These are phyloP conservation scores for Colletotrichum karsti DNA, from an alignment of 2,329 filamentous ascomycete species.

Conservation along the genomic window DNA sequence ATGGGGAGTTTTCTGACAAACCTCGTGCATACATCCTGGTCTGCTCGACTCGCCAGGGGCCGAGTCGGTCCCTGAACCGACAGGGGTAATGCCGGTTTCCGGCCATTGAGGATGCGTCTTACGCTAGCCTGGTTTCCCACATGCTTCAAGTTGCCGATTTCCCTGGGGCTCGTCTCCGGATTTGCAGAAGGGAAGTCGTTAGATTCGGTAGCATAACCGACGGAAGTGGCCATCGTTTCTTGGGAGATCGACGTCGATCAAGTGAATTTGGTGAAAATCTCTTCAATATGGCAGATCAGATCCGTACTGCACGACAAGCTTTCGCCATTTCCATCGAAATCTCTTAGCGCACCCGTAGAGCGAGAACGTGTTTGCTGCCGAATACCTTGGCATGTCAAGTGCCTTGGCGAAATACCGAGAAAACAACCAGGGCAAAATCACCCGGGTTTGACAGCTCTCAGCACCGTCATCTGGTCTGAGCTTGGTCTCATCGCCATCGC, in stretches of 20 bases:
- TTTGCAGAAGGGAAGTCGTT: neutral
- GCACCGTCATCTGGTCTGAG: neutral
- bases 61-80: neutral
- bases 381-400: neutral
- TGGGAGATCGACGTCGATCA: slow-evolving; percentile 6
- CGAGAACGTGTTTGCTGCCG: neutral
- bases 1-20: neutral
- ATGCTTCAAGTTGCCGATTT: neutral
- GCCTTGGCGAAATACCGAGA: neutral
- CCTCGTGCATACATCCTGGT: neutral
- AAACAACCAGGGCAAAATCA: neutral
- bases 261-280: neutral
- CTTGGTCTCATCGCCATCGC: neutral
- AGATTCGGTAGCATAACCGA: neutral
- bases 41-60: neutral
- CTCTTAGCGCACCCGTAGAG: neutral
- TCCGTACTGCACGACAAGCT: neutral
- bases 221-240: neutral
- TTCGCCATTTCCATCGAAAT: neutral
- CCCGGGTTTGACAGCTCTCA: slow-evolving; percentile 1
- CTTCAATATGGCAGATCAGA: neutral
- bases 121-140: neutral
- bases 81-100: neutral
- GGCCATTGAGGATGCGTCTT: neutral
- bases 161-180: neutral